phyloP scores from a whole-genome alignment of 176 grass and related monocot genomes.

The Ampelocalamus luodianensis region DNA sequence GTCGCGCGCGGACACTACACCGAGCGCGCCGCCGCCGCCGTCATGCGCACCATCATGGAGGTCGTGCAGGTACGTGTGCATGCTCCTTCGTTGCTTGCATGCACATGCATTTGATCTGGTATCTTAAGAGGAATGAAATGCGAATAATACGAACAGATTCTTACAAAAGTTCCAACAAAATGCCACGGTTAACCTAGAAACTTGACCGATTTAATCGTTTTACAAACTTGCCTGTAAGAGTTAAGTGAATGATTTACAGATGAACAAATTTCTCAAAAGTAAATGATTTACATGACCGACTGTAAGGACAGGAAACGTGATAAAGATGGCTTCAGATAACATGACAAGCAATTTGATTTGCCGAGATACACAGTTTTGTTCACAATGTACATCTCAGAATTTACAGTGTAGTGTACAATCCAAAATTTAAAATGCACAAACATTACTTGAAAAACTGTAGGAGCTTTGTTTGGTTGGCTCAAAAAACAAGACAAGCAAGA shows the following conservation, averaged over 20 bases:
- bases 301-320: not conserved
- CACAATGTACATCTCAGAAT: not conserved
- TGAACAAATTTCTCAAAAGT: not conserved
- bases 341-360: not conserved
- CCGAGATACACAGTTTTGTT: not conserved
- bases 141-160: not conserved
- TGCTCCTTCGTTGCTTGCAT: not conserved
- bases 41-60: constrained; percentile 69
- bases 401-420: not conserved
- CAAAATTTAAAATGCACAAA: not conserved
- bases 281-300: not conserved
- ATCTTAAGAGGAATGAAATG: not conserved
- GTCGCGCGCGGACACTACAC: constrained; percentile 61
- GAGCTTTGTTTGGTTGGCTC: not conserved
- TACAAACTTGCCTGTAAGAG: not conserved
- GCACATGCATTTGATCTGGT: not conserved
- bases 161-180: not conserved
- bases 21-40: constrained; percentile 61
- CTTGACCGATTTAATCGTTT: not conserved
- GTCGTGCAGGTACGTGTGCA: constrained; percentile 52
- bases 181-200: no score
- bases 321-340: not conserved
- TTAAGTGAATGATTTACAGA: not conserved
- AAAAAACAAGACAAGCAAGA: not conserved
- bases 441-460: not conserved